Conservation (phyloP, 208 protist species). For the Wallacemonas collosoma region DNA sequence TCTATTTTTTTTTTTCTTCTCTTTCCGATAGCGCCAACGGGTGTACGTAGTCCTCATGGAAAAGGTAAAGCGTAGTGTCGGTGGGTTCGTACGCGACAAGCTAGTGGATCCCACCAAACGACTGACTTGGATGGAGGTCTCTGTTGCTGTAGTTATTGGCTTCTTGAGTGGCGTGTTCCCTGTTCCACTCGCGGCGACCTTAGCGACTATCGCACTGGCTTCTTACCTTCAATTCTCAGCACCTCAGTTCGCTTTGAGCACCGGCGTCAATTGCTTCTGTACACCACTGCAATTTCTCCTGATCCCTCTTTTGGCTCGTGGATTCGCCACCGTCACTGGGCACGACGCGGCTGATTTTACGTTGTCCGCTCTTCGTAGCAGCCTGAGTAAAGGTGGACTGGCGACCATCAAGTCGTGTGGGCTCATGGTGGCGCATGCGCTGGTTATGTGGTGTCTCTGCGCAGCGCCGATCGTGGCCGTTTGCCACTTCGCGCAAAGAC, state of each 20-base stretch:
- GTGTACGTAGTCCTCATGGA: not conserved
- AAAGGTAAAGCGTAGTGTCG: not conserved
- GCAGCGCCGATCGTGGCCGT: conserved; percentile 18
- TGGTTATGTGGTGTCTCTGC: conserved; percentile 34
- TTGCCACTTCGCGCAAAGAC: not conserved
- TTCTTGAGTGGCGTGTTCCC: conserved; percentile 60
- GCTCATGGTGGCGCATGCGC: conserved; percentile 37
- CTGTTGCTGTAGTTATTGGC: conserved; percentile 34
- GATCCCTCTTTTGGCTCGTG: conserved; percentile 36
- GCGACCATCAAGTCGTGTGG: conserved; percentile 32
- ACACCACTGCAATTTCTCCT: conserved; percentile 50
- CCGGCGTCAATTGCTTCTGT: conserved; percentile 42
- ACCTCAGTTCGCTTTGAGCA: conserved; percentile 35
- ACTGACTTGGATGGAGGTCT: conserved; percentile 25
- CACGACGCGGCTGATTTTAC: conserved; percentile 34
- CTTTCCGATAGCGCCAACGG: too few species aligned
- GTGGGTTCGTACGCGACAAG: conserved; percentile 14
- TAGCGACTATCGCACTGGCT: conserved; percentile 31
- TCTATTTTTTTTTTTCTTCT: too few species aligned
- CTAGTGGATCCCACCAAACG: conserved; percentile 33
- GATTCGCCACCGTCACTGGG: conserved; percentile 9
- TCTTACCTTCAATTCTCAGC: conserved; percentile 18
- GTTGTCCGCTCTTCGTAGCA: conserved; percentile 19
- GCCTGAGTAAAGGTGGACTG: conserved; percentile 23
- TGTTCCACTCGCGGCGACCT: conserved; percentile 45